phyloP scores from a whole-genome alignment of 1,284 basidiomycete species.

The Rhodotorula sp. region DNA sequence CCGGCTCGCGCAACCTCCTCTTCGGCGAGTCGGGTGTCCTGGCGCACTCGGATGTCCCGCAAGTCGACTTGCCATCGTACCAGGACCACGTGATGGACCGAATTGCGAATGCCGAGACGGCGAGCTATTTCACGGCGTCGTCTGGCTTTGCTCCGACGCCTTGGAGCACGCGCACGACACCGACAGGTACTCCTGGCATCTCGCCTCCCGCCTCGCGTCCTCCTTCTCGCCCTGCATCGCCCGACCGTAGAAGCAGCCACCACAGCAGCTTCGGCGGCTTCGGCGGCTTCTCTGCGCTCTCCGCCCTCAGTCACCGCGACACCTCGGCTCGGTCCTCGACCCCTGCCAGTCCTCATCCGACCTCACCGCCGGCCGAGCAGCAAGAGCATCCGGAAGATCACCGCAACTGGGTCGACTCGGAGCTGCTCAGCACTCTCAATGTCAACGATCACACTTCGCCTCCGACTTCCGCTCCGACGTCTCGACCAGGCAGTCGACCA shows the following conservation, averaged over 20 bases:
- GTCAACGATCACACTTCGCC: slow-evolving; percentile 32
- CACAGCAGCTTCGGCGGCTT: slow-evolving; percentile 23
- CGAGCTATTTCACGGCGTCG: slow-evolving; percentile 45
- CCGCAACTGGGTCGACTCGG: slow-evolving; percentile 74
- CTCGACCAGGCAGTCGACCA: slow-evolving; percentile 26
- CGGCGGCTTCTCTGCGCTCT: slow-evolving; percentile 20
- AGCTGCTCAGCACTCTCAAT: slow-evolving; percentile 66
- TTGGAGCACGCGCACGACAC: slow-evolving; percentile 35
- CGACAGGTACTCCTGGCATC: slow-evolving; percentile 33
- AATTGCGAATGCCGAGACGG: slow-evolving; percentile 73
- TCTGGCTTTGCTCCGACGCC: slow-evolving; percentile 38
- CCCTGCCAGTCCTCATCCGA: slow-evolving; percentile 8
- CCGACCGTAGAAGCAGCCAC: slow-evolving; percentile 25
- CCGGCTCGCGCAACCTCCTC: slow-evolving; percentile 66
- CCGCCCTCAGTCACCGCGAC: slow-evolving; percentile 1
- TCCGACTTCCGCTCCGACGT: slow-evolving; percentile 25
- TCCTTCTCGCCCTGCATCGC: slow-evolving; percentile 48
- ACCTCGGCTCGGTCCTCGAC: slow-evolving; percentile 22
- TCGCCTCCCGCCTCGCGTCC: slow-evolving; percentile 39
- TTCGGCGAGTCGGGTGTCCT: slow-evolving; percentile 54
- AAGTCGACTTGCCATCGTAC: slow-evolving; percentile 76
- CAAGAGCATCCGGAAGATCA: slow-evolving; percentile 48
- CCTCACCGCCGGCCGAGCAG: slow-evolving; percentile 10
- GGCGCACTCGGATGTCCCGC: slow-evolving; percentile 58
- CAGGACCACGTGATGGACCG: slow-evolving; percentile 82